A percentile compares a stretch with the other conserved stretches of the same genome.
Conservation (phyloP, 2,329 filamentous ascomycete species). For the Aspergillus phoenicis region DNA sequence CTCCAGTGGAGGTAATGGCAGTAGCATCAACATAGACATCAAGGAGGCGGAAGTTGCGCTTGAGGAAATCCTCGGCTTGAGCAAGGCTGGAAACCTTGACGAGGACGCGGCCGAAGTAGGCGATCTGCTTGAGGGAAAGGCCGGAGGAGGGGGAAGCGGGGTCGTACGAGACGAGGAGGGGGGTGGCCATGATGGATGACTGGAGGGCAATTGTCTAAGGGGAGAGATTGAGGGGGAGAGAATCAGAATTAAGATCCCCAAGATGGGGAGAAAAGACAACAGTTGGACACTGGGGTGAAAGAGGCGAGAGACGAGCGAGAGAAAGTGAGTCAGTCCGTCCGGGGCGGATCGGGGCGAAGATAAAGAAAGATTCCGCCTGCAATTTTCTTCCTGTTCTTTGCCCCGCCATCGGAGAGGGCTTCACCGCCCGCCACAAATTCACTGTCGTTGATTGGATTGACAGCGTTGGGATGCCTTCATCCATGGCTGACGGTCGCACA, state of each 20-base stretch:
- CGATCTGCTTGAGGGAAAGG: constrained; percentile 56
- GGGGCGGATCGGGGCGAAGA: neutral
- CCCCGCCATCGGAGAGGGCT: constrained; percentile 7
- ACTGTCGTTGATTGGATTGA: neutral
- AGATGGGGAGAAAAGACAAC: neutral
- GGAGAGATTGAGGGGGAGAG: neutral
- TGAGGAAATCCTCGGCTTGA: constrained; percentile 55
- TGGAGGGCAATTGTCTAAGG: neutral
- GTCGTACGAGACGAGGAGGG: constrained; percentile 46
- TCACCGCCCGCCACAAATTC: neutral
- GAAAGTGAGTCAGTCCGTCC: neutral
- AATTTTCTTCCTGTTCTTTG: neutral
- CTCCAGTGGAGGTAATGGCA: constrained; percentile 66
- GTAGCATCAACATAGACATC: constrained; percentile 77
- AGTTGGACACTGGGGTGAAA: constrained; percentile 3
- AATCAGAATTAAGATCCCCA: constrained; percentile 3
- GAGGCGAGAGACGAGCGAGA: neutral
- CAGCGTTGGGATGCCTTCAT: neutral
- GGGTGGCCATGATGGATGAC: constrained; percentile 41
- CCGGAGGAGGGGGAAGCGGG: constrained; percentile 47
- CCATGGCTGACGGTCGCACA: neutral
- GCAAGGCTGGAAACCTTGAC: constrained; percentile 50
- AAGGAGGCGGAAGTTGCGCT: constrained; percentile 58
- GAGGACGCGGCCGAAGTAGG: constrained; percentile 62
- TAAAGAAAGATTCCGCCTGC: constrained; percentile 3